phyloP scores from a whole-genome alignment of 345 rosid species.

The Mallotus nudiflorus region DNA sequence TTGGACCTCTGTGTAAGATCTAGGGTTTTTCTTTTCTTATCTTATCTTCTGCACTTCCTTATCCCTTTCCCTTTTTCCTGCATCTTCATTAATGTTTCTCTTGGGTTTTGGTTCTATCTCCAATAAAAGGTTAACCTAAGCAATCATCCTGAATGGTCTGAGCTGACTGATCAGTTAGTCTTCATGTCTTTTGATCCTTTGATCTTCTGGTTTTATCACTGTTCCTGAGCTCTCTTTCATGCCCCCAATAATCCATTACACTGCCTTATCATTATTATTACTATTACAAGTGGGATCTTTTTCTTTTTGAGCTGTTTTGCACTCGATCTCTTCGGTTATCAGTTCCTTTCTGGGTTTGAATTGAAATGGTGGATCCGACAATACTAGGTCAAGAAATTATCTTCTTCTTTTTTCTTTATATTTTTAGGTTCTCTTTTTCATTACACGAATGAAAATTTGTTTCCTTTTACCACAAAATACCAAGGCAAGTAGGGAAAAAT shows the following conservation, averaged over 20 bases:
- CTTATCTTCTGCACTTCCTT: background rate
- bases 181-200: constrained; percentile 28
- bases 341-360: background rate
- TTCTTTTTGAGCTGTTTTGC: too few species aligned
- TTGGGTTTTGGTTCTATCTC: background rate
- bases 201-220: constrained; percentile 35
- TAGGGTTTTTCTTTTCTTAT: constrained; percentile 36
- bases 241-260: background rate
- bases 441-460: too few species aligned
- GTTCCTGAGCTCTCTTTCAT: constrained; percentile 8
- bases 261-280: too few species aligned
- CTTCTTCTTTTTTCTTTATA: background rate
- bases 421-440: constrained; percentile 25
- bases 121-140: constrained; percentile 17
- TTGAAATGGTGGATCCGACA: background rate
- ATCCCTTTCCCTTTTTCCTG: too few species aligned
- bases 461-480: background rate
- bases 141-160: constrained; percentile 5
- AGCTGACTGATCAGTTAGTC: constrained; percentile 8
- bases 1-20: constrained; percentile 46
- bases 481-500: background rate
- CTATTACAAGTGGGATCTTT: background rate
- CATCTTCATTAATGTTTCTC: background rate
- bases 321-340: background rate
- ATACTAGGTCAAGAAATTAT: background rate